Evolutionary conservation across 2,329 filamentous ascomycete genomes (phyloP).

Genomic region (Chaetomiaceae sp.): DNA sequence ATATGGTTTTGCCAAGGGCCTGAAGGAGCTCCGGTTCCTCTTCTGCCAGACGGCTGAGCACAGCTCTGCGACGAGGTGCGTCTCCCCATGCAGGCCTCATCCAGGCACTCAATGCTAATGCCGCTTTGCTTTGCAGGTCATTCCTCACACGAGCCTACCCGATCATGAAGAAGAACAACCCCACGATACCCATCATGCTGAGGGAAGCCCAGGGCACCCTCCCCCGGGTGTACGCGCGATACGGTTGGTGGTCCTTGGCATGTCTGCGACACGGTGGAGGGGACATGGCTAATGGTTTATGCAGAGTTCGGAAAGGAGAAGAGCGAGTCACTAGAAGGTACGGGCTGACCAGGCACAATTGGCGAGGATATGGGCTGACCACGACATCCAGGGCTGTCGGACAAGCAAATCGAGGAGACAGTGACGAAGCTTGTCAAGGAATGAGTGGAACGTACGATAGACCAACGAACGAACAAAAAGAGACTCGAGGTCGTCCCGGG

Average conservation of each 20-base stretch:
- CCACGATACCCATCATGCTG: conserved; percentile 86
- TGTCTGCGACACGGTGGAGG: not conserved
- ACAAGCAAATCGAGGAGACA: conserved; percentile 59
- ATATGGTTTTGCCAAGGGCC: conserved; percentile 81
- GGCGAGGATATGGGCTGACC: conserved; percentile 10
- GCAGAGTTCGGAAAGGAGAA: conserved; percentile 55
- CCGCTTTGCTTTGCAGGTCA: conserved; percentile 51
- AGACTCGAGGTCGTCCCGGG: not conserved
- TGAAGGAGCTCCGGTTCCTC: conserved; percentile 95
- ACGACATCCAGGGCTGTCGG: conserved; percentile 42
- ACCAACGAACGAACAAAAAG: not conserved
- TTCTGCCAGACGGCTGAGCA: conserved; percentile 94
- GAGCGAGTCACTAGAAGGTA: conserved; percentile 52
- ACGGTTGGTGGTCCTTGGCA: conserved; percentile 55
- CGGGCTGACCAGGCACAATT: not conserved
- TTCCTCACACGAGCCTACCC: conserved; percentile 92
- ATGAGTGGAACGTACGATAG: conserved; percentile 24
- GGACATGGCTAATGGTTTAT: not conserved
- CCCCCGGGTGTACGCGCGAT: conserved; percentile 87
- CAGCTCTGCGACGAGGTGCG: conserved; percentile 82
- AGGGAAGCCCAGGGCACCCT: conserved; percentile 82
- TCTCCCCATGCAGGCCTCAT: conserved; percentile 11
- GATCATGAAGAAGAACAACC: conserved; percentile 99
- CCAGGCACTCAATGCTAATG: not conserved
- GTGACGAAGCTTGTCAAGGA: conserved; percentile 52